phyloP scores from a whole-genome alignment of 148 eudicot genomes.

The Suaeda aralocaspica region DNA sequence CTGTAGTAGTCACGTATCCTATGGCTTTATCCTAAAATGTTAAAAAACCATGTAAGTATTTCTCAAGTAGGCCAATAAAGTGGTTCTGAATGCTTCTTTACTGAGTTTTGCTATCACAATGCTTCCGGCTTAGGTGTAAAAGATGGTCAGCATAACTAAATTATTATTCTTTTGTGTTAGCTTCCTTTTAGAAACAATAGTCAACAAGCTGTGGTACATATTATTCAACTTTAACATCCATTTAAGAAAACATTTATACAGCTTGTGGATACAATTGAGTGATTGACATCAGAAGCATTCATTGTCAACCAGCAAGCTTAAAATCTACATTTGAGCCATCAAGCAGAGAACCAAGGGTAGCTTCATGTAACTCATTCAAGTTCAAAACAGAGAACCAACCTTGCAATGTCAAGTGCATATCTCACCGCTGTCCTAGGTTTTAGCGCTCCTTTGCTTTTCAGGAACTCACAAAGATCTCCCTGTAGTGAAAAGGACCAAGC shows the following conservation, averaged over 20 bases:
- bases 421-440: conserved; percentile 66
- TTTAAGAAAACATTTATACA: neutral
- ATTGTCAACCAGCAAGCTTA: neutral
- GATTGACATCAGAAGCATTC: neutral
- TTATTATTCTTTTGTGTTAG: neutral
- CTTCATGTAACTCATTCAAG: neutral
- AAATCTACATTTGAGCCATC: neutral
- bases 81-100: neutral
- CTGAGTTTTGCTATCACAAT: neutral
- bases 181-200: too few species aligned
- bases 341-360: too few species aligned
- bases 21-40: too few species aligned
- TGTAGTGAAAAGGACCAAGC: conserved; percentile 32
- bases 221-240: too few species aligned
- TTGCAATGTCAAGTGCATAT: conserved; percentile 87
- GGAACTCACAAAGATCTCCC: conserved; percentile 74
- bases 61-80: too few species aligned
- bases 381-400: conserved; percentile 37
- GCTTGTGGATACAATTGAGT: neutral
- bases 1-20: too few species aligned
- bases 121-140: neutral
- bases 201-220: neutral
- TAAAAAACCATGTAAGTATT: neutral
- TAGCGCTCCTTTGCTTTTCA: conserved; percentile 60
- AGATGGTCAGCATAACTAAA: neutral